A percentile compares a stretch with the other conserved stretches of the same genome.
Conservation (phyloP, 805 yeast species). For the Wickerhamomyces sydowiorum region DNA sequence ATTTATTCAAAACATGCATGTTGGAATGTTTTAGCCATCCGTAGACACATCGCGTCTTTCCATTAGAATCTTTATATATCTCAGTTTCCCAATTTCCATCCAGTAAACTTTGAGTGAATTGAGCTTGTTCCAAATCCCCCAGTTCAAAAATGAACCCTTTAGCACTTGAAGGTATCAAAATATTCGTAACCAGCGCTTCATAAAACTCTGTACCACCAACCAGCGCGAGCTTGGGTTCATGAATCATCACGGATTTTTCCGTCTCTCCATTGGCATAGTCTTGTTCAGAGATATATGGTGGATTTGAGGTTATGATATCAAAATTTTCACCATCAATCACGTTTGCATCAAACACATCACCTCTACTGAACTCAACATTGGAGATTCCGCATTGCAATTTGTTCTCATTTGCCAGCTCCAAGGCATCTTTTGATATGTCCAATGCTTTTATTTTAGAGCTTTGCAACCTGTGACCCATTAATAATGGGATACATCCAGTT, state of each 20-base stretch:
- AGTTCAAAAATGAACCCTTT: constrained; percentile 70
- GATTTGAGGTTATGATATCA: constrained; percentile 74
- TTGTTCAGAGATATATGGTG: constrained; percentile 69
- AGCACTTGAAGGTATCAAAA: constrained; percentile 37
- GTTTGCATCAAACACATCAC: constrained; percentile 6
- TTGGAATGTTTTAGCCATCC: constrained; percentile 43
- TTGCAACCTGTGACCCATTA: constrained; percentile 30
- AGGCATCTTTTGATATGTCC: constrained; percentile 53
- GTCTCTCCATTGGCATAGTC: constrained; percentile 39
- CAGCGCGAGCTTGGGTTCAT: constrained; percentile 79
- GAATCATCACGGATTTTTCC: constrained; percentile 57
- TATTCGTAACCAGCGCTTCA: constrained; percentile 40
- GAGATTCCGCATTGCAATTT: constrained; percentile 7
- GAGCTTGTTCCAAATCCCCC: constrained; percentile 57
- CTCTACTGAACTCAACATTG: constrained; percentile 5
- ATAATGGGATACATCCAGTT: constrained; percentile 76
- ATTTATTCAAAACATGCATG: constrained; percentile 8
- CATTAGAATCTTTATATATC: constrained; percentile 42
- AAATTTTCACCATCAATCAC: constrained; percentile 9
- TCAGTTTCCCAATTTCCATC: constrained; percentile 43
- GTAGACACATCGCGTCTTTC: constrained; percentile 51
- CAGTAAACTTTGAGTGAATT: constrained; percentile 26
- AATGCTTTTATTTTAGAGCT: constrained; percentile 34
- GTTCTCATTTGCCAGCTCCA: constrained; percentile 45
- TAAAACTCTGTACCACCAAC: constrained; percentile 75